Conservation (phyloP, 768 basidiomycete species). For the Favolaschia claudopus region DNA sequence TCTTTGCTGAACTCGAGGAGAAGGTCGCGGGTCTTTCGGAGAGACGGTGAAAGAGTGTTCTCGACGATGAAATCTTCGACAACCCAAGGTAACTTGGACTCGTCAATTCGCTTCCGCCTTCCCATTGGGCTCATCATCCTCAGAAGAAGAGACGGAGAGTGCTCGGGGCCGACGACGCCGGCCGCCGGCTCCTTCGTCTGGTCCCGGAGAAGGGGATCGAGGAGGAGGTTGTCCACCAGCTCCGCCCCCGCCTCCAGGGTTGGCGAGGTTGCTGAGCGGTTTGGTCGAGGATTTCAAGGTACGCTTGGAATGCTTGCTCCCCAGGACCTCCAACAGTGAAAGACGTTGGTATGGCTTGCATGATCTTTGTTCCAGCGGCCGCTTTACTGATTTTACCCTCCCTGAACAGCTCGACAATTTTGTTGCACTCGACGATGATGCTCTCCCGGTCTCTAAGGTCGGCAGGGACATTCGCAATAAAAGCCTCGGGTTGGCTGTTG, state of each 20-base stretch:
- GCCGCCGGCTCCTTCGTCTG: too few species aligned
- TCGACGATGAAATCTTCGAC: background rate
- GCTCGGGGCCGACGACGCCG: too few species aligned
- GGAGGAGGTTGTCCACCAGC: background rate
- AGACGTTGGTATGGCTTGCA: background rate
- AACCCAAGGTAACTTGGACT: background rate
- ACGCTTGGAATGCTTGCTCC: background rate
- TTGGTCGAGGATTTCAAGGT: background rate
- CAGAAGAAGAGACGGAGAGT: too few species aligned
- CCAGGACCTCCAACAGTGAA: background rate
- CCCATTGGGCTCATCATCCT: too few species aligned
- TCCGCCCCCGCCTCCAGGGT: background rate
- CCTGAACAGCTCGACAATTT: background rate
- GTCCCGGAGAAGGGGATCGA: background rate
- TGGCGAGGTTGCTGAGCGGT: background rate
- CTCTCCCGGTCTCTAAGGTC: too few species aligned
- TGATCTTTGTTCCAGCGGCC: background rate
- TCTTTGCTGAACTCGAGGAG: slow-evolving; percentile 8
- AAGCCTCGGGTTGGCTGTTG: too few species aligned
- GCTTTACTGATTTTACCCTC: background rate
- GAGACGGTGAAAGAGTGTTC: background rate
- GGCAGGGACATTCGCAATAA: too few species aligned
- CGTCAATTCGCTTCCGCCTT: background rate
- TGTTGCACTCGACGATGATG: too few species aligned
- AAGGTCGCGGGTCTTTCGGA: background rate